Evolutionary conservation across 2,329 filamentous ascomycete species (phyloP), one percentile per base, ranked within the genome.

Genomic region (Xylariaceae sp.): DNA sequence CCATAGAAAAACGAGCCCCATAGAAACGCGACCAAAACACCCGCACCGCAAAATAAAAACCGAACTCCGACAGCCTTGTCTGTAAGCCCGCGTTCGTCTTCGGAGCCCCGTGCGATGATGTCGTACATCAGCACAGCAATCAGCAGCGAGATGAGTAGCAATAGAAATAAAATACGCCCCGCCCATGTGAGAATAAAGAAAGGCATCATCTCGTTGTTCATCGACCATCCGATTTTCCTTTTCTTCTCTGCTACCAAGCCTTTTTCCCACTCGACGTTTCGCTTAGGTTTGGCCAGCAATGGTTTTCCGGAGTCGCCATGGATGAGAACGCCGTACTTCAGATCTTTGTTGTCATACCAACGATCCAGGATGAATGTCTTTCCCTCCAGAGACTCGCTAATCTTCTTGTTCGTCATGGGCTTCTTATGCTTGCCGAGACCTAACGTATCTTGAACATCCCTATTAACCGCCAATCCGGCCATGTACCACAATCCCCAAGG

Each of bases 401-500:
- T 31, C 16, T 22, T 37, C 8, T 37, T 39, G 2, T 16, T 15
- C 3, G 34, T 6, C 12, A 28, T 22, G 11, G 34, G 8, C 6
- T 16, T 29, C 28, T n/a, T 24, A 4, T 4, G 16, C 31, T 34
- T n/a, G 17, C 15, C 26, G 28, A n/a, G n/a, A n/a, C n/a, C n/a
- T n/a, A n/a, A n/a, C n/a, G n/a, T n/a, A n/a, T n/a, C n/a, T n/a
- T n/a, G n/a, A n/a, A n/a, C 50, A 12, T 59, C 53, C 6, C 52
- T 36, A 39, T 62, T 58, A 3, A 57, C 51, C 1, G 57, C 54
- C 2, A 72, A 55, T 1, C 59, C 54, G 1, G 61, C 61, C 39
- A 69, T 63, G 1, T 62, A 56, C 1, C 57, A 56, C 4, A 70
- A 50, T 41, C 54, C 67, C 68, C 68, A 72, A 2, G 68, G 68